A percentile compares a stretch with the other conserved stretches of the same genome.
Evolutionary conservation across 2,329 filamentous ascomycete species (phyloP).

Genomic region (Penicillium sp.): DNA sequence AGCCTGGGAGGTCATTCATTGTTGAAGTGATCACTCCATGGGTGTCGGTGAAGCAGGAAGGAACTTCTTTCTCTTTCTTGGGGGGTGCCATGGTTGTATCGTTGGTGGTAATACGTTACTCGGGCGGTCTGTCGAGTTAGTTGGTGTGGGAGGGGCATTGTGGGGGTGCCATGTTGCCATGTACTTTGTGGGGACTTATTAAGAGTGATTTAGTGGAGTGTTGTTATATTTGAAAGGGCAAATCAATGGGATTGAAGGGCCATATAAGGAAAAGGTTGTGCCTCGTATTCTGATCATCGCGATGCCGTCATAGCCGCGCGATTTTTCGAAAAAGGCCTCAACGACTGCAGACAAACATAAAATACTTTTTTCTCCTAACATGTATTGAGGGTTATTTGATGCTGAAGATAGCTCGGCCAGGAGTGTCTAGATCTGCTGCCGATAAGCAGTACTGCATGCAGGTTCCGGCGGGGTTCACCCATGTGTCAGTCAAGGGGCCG

Average conservation of each 20-base stretch:
- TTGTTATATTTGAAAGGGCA: neutral
- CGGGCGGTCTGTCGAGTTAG: neutral
- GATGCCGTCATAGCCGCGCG: slow-evolving; percentile 1
- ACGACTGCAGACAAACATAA: neutral
- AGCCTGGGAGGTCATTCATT: slow-evolving; percentile 63
- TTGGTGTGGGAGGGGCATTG: neutral
- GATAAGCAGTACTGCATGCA: neutral
- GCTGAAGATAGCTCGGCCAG: neutral
- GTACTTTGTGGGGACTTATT: neutral
- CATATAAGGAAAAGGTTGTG: neutral
- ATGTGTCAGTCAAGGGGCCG: neutral
- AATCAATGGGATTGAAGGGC: neutral
- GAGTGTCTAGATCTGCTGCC: neutral
- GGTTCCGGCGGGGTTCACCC: neutral
- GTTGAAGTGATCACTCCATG: slow-evolving; percentile 61
- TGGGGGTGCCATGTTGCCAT: neutral
- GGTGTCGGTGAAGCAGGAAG: slow-evolving; percentile 58
- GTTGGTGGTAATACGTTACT: neutral
- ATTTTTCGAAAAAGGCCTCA: neutral
- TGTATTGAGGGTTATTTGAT: neutral
- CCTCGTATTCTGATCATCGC: neutral
- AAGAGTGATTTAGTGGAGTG: neutral
- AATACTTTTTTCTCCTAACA: neutral
- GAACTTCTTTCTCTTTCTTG: slow-evolving; percentile 16
- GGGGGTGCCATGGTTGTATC: slow-evolving; percentile 1